phyloP scores from a whole-genome alignment of 495 filamentous ascomycete species.

The Penicillium cataractarum region DNA sequence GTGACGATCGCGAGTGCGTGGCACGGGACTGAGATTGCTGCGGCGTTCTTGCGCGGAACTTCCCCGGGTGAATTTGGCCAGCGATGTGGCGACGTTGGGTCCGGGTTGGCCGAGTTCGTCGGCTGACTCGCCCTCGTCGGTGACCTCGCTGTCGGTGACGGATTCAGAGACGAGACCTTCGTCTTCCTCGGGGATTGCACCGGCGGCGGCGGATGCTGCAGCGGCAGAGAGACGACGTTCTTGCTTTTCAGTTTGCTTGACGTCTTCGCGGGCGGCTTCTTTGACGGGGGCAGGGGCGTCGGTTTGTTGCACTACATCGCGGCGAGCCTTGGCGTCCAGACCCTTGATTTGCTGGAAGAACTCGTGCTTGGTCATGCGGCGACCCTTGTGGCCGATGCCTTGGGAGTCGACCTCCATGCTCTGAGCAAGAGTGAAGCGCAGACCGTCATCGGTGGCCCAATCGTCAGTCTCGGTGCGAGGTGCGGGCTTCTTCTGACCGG shows the following conservation, averaged over 20 bases:
- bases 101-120: conserved; percentile 36
- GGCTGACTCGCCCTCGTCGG: conserved; percentile 31
- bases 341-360: conserved; percentile 84
- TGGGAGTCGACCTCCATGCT: conserved; percentile 34
- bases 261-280: conserved; percentile 54
- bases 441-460: conserved; percentile 71
- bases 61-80: conserved; percentile 47
- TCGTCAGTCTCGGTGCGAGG: conserved; percentile 41
- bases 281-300: conserved; percentile 64
- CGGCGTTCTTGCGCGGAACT: conserved; percentile 56
- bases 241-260: conserved; percentile 31
- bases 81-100: conserved; percentile 49
- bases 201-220: conserved; percentile 19
- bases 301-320: conserved; percentile 69
- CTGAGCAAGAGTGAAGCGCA: conserved; percentile 80
- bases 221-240: conserved; percentile 34
- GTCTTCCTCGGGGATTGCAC: conserved; percentile 22
- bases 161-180: conserved; percentile 32
- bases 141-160: conserved; percentile 35
- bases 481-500: conserved; percentile 34
- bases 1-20: conserved; percentile 31
- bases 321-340: conserved; percentile 76
- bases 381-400: conserved; percentile 55
- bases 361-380: conserved; percentile 86
- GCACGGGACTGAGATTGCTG: conserved; percentile 38